Conservation (phyloP, 768 basidiomycete genomes). For the Amanita rimosa region DNA sequence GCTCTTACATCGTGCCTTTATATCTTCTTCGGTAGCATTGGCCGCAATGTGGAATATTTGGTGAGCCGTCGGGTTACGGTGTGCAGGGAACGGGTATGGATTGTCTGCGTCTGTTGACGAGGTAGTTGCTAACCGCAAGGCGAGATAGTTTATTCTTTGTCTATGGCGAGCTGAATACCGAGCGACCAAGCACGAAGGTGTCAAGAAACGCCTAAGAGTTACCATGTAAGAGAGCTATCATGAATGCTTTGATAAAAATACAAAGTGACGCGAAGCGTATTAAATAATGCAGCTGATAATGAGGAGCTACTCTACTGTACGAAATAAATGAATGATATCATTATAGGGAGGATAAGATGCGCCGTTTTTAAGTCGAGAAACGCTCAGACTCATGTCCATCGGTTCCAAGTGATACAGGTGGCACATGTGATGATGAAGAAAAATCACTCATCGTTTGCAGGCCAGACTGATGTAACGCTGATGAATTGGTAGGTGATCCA, state of each 20-base stretch:
- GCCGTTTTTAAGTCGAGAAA: background rate
- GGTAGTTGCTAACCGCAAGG: background rate
- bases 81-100: conserved; percentile 35
- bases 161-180: background rate
- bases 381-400: background rate
- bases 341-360: background rate
- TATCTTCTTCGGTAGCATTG: conserved; percentile 44
- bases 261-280: background rate
- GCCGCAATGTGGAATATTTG: conserved; percentile 62
- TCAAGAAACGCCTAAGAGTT: background rate
- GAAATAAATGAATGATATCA: background rate
- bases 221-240: conserved; percentile 1
- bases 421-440: background rate
- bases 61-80: conserved; percentile 47
- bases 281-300: background rate
- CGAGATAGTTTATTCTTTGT: background rate
- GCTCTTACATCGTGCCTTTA: conserved; percentile 53
- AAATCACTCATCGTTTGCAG: conserved; percentile 3
- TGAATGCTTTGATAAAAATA: background rate
- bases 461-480: background rate
- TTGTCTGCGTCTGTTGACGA: background rate
- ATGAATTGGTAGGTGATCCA: conserved; percentile 15
- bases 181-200: background rate
- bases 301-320: background rate
- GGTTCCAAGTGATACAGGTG: background rate